Conservation (phyloP, 768 basidiomycete genomes). For the Tephrocybe sp. region DNA sequence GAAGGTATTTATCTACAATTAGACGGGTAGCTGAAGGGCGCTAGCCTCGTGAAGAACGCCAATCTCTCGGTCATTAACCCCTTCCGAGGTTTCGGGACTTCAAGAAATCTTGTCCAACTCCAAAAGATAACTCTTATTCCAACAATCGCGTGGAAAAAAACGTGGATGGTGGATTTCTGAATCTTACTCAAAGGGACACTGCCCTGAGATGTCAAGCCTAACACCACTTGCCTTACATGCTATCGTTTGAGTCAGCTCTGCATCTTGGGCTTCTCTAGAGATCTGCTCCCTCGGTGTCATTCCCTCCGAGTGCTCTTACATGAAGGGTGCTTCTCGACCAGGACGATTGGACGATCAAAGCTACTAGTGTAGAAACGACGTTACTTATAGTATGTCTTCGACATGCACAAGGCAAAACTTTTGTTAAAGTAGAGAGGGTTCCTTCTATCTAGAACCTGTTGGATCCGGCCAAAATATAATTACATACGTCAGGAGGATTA, state of each 20-base stretch:
- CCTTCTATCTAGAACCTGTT: background rate
- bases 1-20: background rate
- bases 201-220: constrained; percentile 1
- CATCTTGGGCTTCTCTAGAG: constrained; percentile 4
- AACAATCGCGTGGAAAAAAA: constrained; percentile 7
- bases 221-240: constrained; percentile 7
- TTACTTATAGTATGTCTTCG: background rate
- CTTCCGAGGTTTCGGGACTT: background rate
- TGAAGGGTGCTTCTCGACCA: background rate
- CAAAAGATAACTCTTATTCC: background rate
- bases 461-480: background rate
- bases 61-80: constrained; percentile 7
- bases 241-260: background rate
- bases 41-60: background rate
- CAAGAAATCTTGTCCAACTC: background rate
- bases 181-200: no score
- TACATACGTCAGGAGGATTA: background rate
- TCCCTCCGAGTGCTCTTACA: constrained; percentile 5
- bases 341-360: constrained; percentile 3
- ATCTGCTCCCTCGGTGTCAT: no score
- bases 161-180: no score
- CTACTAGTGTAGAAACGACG: background rate
- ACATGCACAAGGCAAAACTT: background rate
- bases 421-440: background rate
- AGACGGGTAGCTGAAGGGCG: background rate